phyloP scores from a whole-genome alignment of 1,284 basidiomycete genomes.

The Golubevia sp. region DNA sequence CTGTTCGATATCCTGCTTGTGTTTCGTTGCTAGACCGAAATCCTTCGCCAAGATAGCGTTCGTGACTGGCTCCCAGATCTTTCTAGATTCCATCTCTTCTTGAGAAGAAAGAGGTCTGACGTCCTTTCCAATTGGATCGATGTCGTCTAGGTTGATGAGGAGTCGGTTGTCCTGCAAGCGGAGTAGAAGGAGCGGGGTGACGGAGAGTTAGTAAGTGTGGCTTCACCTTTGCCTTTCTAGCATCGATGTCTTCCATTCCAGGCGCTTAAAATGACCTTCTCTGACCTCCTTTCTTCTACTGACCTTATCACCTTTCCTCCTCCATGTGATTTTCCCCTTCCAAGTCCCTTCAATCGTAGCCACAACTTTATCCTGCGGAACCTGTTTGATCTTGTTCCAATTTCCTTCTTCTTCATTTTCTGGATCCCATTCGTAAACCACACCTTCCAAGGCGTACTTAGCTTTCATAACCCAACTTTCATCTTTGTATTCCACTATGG shows the following conservation, averaged over 20 bases:
- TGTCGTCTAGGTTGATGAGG: conserved; percentile 76
- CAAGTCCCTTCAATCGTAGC: conserved; percentile 87
- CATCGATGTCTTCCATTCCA: background rate
- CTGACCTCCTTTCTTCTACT: conserved; percentile 15
- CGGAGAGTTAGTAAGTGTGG: conserved; percentile 12
- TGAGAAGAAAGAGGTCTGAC: conserved; percentile 83
- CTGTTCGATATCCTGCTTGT: conserved; percentile 55
- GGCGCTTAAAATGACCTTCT: background rate
- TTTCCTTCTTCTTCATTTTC: conserved; percentile 68
- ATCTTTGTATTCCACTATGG: conserved; percentile 92
- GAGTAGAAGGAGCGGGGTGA: conserved; percentile 38
- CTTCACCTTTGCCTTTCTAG: background rate
- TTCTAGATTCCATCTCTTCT: conserved; percentile 78
- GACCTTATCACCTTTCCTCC: conserved; percentile 70
- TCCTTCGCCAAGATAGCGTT: conserved; percentile 76
- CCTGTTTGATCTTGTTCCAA: conserved; percentile 88
- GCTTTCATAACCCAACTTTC: conserved; percentile 94
- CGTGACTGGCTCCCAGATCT: conserved; percentile 81
- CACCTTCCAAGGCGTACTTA: conserved; percentile 84
- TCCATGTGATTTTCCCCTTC: conserved; percentile 81
- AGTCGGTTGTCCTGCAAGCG: conserved; percentile 69
- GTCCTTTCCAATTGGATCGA: conserved; percentile 78
- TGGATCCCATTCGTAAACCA: conserved; percentile 76
- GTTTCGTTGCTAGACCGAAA: conserved; percentile 65
- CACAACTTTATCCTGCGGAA: conserved; percentile 77